phyloP scores from a whole-genome alignment of 306 rosid species.

The Arachis stenosperma region DNA sequence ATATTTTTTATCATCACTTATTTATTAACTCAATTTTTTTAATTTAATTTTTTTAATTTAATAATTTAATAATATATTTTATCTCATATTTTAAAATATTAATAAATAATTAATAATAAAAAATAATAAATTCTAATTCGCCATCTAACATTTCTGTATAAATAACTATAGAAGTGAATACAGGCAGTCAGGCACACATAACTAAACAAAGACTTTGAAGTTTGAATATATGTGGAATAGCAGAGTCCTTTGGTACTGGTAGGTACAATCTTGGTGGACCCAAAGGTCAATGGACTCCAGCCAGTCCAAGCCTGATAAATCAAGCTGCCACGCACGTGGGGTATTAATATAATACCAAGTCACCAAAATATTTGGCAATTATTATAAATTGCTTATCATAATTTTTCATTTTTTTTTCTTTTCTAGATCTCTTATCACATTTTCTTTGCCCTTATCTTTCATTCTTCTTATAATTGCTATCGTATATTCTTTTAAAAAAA shows the following conservation, averaged over 20 bases:
- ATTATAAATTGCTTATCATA: neutral
- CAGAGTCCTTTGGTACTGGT: conserved; percentile 25
- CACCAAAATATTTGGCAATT: neutral
- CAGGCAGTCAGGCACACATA: neutral
- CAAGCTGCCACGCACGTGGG: conserved; percentile 57
- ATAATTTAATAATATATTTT: too few species aligned
- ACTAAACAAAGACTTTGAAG: neutral
- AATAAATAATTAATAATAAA: too few species aligned
- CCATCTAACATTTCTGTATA: too few species aligned
- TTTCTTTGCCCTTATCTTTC: neutral
- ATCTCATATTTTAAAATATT: too few species aligned
- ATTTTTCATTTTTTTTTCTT: neutral
- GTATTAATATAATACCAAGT: conserved; percentile 30
- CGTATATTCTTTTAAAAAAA: neutral
- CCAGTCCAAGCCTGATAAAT: conserved; percentile 24
- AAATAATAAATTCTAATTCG: too few species aligned
- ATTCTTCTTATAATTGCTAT: too few species aligned
- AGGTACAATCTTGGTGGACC: conserved; percentile 45
- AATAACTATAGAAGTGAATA: neutral
- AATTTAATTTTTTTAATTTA: too few species aligned
- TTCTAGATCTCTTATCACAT: neutral
- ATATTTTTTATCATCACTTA: too few species aligned
- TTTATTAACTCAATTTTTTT: too few species aligned
- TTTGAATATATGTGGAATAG: neutral
- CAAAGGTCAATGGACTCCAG: conserved; percentile 37